Evolutionary conservation across 2,329 filamentous ascomycete genomes (phyloP), one percentile per base, ranked within the genome.

Genomic region (Biscogniauxia marginata): DNA sequence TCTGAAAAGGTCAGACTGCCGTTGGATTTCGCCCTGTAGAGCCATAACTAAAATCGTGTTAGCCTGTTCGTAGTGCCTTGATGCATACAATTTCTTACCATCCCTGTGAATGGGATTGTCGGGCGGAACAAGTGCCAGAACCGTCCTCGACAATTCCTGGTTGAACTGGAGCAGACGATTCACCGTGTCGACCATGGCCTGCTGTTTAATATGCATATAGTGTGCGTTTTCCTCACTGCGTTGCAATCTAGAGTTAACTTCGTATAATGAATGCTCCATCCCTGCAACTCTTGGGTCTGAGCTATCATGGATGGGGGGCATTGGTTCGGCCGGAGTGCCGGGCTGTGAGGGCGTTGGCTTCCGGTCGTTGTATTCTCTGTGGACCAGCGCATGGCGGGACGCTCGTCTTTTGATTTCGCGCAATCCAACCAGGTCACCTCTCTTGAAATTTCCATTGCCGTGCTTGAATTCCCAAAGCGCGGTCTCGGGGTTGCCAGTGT

Each of bases 391-490:
- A 75, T 98, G 95, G 59, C 95, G 84, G 34, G 93, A 98, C 18
- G 95, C 93, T 58, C 95, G 85, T 59, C 95, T 88, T 75, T 97
- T 97, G 74, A 99, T 99, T 70, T 99, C 95, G 46, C 95, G 85
- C 59, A 99, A 77, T 7, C 93, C 92, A 50, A 93, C 87, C 21
- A 99, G 79, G 72, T 99, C 93, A 39, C 95, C 95, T 62, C 93
- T 87, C 75, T 96, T 98, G 78, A 99, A 99, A 72, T 90, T 98
- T 52, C 93, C 93, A 68, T 93, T 96, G 52, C 95, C 95, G 70
- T 99, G 95, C 74, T 97, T 98, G 74, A 99, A 99, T 71, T 99
- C 95, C 95, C 95, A 99, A 24, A 99, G 79, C 0, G 93, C 92
- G 19, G 92, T 92, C 69, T 98, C 95, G 11, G 93, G 92, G 46